Evolutionary conservation across 164 flowering plant species (phyloP).

Genomic region (Euptelea pleiosperma): DNA sequence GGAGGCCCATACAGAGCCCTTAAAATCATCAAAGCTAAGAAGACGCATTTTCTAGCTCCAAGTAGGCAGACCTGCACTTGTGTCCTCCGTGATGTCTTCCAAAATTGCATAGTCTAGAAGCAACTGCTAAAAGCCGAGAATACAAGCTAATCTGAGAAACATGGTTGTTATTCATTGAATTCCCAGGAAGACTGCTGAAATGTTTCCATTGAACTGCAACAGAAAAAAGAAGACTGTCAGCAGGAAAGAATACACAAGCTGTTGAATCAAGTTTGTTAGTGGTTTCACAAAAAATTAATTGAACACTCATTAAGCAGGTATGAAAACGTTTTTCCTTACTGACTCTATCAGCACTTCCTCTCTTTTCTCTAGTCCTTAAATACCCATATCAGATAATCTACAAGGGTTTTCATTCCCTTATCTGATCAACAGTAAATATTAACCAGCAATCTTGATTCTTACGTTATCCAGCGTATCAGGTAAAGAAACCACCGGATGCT

Average conservation of each 20-base stretch:
- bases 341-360: too few relatives aligned
- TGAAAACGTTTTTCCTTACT: too few relatives aligned
- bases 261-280: neutral
- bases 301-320: too few relatives aligned
- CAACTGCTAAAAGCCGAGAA: neutral
- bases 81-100: neutral
- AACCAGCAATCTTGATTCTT: too few relatives aligned
- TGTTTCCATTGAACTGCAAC: neutral
- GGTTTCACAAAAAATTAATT: too few relatives aligned
- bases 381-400: too few relatives aligned
- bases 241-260: neutral
- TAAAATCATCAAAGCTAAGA: neutral
- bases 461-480: too few relatives aligned
- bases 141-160: too few relatives aligned
- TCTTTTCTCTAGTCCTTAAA: too few relatives aligned
- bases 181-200: neutral
- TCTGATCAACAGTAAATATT: too few relatives aligned
- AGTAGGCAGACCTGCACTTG: neutral
- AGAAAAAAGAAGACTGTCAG: neutral
- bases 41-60: neutral
- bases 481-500: too few relatives aligned
- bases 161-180: constrained; percentile 5
- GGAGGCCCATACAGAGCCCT: neutral
- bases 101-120: neutral
- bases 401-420: too few relatives aligned